phyloP scores from a whole-genome alignment of 345 rosid genomes.

The Arabidopsis thaliana region DNA sequence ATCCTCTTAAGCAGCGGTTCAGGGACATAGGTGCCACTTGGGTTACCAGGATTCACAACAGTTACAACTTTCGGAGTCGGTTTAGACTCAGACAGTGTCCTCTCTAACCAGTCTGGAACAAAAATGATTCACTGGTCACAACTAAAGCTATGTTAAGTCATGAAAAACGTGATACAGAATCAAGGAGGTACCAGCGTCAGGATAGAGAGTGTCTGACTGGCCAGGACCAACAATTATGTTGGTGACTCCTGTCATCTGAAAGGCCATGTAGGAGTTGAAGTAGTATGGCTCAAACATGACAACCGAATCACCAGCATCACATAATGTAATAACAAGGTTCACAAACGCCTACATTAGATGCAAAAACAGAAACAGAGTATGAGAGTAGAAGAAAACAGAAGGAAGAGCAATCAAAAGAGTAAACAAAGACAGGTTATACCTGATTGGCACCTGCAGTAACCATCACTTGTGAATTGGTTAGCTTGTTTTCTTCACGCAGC shows the following conservation, averaged over 20 bases:
- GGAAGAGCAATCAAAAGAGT: neutral
- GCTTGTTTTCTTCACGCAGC: slow-evolving; percentile 75
- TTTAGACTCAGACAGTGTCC: slow-evolving; percentile 61
- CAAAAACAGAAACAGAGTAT: neutral
- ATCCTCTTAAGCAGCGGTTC: slow-evolving; percentile 91
- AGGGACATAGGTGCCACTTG: slow-evolving; percentile 89
- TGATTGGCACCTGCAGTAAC: slow-evolving; percentile 99
- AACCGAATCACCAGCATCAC: slow-evolving; percentile 90
- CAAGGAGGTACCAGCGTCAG: slow-evolving; percentile 73
- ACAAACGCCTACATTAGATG: slow-evolving; percentile 78
- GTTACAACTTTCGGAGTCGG: slow-evolving; percentile 92
- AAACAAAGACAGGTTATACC: slow-evolving; percentile 46
- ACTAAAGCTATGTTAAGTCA: neutral
- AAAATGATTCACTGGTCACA: slow-evolving; percentile 21
- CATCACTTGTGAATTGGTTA: slow-evolving; percentile 78
- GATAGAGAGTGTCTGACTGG: slow-evolving; percentile 69
- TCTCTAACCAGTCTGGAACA: slow-evolving; percentile 80
- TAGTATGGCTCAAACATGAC: slow-evolving; percentile 98
- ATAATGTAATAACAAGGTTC: slow-evolving; percentile 79
- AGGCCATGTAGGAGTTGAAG: slow-evolving; percentile 96
- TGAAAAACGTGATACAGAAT: neutral
- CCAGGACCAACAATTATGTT: slow-evolving; percentile 87
- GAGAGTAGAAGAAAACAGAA: slow-evolving; percentile 1
- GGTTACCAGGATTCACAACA: slow-evolving; percentile 97
- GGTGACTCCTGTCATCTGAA: slow-evolving; percentile 98